Evolutionary conservation across 2,329 filamentous ascomycete genomes (phyloP), one percentile per base, ranked within the genome.

Genomic region (Colletotrichum brevisporum): DNA sequence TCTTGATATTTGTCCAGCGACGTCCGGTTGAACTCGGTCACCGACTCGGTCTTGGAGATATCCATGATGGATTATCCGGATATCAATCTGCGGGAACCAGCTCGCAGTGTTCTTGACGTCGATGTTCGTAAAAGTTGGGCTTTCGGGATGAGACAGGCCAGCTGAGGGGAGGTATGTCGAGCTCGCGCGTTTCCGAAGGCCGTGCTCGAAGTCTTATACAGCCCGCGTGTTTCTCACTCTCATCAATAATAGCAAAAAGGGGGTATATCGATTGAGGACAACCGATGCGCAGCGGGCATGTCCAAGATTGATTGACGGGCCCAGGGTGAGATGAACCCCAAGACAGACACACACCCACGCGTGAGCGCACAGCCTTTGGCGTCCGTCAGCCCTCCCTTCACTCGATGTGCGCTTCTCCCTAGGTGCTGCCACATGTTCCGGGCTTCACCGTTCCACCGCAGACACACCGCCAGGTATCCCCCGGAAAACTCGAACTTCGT

Each of bases 41-140:
- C 57, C 10, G 67, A 66, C 43, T 75, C 70, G 26, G 72, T 64
- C 64, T 74, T 73, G 54, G 59, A 69, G 43, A 67, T 65, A 24
- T 73, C 69, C 71, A 74, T 72, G 51, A 18, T 26, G 59, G 18
- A 56, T 18, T 52, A 31, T 63, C 58, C 43, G 47, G 24, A 24
- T 36, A 26, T 67, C 16, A 52, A 8, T 57, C 16, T 54, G 52
- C 63, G 41, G 52, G 63, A 63, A 57, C 67, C 63, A 54, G 67
- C 64, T 54, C 58, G 47, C 52, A 43, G 57, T 21, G 57, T n/a
- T 24, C 24, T 52, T 56, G 18, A 36, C 31, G 27, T 51, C 45
- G 51, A 43, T 43, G 16, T 18, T 52, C 36, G 58, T 48, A 5
- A 9, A 15, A 36, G 10, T 36, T 8, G 50, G 6, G 13, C n/a